phyloP scores from a whole-genome alignment of 2,329 filamentous ascomycete species.

The Cladosporium sp. region DNA sequence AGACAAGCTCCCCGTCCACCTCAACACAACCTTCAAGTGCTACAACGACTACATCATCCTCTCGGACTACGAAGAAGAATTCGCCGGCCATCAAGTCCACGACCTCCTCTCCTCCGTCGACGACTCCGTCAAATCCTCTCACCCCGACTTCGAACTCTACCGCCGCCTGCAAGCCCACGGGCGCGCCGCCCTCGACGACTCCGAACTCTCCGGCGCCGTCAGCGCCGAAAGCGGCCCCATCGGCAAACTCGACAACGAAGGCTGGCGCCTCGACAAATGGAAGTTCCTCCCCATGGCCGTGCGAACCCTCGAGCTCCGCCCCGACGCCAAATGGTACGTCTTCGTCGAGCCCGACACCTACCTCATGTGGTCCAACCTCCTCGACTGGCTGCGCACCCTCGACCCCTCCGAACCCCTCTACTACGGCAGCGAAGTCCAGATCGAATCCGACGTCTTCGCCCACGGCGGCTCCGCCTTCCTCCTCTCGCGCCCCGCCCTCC shows the following conservation, averaged over 20 bases:
- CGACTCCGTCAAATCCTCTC: conserved; percentile 24
- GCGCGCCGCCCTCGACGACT: conserved; percentile 25
- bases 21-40: conserved; percentile 50
- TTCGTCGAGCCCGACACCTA: conserved; percentile 57
- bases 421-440: conserved; percentile 49
- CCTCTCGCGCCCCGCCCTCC: conserved; percentile 46
- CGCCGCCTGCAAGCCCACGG: conserved; percentile 28
- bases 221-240: conserved; percentile 13
- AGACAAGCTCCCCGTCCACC: conserved; percentile 50
- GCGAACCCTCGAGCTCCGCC: conserved; percentile 31
- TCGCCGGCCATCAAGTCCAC: conserved; percentile 37
- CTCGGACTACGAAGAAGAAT: conserved; percentile 51
- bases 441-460: conserved; percentile 45
- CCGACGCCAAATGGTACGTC: conserved; percentile 51
- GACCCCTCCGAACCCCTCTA: conserved; percentile 46
- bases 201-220: conserved; percentile 21
- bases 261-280: conserved; percentile 33
- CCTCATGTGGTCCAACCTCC: conserved; percentile 47
- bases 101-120: conserved; percentile 33
- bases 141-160: conserved; percentile 33
- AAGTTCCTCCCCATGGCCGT: conserved; percentile 34
- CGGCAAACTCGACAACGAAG: conserved; percentile 11
- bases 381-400: conserved; percentile 48
- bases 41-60: conserved; percentile 52
- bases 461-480: conserved; percentile 50